Base-by-base conservation (phyloP, 2,329 filamentous ascomycete genomes). In the Colletotrichum theobromicola region DNA sequence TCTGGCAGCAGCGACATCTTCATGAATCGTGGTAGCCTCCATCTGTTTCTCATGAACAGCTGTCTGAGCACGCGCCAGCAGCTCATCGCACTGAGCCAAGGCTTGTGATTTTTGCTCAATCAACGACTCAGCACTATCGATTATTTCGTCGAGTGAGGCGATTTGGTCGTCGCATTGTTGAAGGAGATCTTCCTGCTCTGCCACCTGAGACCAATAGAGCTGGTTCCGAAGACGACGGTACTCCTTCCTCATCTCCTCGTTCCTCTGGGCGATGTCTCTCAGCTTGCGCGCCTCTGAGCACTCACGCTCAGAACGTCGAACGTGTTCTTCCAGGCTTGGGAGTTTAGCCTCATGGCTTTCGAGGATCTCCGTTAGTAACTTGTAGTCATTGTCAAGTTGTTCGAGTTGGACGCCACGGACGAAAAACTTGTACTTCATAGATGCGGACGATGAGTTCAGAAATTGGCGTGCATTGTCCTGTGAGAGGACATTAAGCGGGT, bases 391-490 rank as follows among this genome's bases (percentile, higher is more conserved):
- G 81, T 98, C 95, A 12, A 99, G 89, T 78, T 96, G 93, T 82
- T 98, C 95, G 1, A 99, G 90, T 79, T 98, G 96, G 1, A 98
- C 97, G 30, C 97, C 97, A 79, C 96, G 95, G 75, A 98, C 90
- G 81, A 99, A 99, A 80, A 98, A 98, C 78, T 95, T 97, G 88
- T 98, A 99, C 82, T 99, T 99, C 75, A 96, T 93, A 5, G 90
- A 87, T 1, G 95, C 91, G 4, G 92, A 94, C 15, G 97, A 96
- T 42, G 93, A 91, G 80, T 96, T 98, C 57, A 99, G 89, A 79
- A 99, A 99, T 73, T 98, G 94, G 13, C 97, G 92, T 13, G 97
- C 97, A 83, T 96, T 95, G 81, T 99, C 97, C 83, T 99, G 97
- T 1, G 96, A 98, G 21, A 99, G 88, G 8, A 98, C 94, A 74